Conservation (phyloP, 495 filamentous ascomycete species). For the Entonaema liquescens region DNA sequence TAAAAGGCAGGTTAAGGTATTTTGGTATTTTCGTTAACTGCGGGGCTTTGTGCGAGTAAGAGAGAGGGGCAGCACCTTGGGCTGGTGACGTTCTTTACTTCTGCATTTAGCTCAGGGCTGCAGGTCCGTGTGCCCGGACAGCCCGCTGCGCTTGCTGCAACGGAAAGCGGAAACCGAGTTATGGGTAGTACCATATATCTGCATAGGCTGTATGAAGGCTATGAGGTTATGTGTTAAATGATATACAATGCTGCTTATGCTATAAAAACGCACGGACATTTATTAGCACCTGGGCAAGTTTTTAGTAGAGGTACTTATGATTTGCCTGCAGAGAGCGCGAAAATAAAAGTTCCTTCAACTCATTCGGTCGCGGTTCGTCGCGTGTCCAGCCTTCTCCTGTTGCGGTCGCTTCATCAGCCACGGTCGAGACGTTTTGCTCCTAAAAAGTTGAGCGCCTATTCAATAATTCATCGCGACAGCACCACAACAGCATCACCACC, state of each 20-base stretch:
- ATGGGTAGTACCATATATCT: not conserved
- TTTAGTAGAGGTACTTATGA: constrained; percentile 31
- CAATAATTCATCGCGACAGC: constrained; percentile 25
- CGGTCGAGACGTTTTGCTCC: constrained; percentile 14
- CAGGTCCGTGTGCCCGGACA: constrained; percentile 31
- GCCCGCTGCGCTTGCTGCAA: not conserved
- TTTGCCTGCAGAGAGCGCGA: constrained; percentile 18
- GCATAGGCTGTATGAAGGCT: not conserved
- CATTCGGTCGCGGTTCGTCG: constrained; percentile 42
- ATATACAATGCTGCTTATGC: not conserved
- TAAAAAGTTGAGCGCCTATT: constrained; percentile 36
- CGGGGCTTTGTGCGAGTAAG: constrained; percentile 41
- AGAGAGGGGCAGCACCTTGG: constrained; percentile 32
- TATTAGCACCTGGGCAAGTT: not conserved
- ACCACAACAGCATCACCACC: constrained; percentile 18
- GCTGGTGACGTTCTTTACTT: constrained; percentile 39
- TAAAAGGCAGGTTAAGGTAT: constrained; percentile 21
- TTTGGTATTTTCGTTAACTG: constrained; percentile 41
- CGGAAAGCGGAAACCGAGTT: constrained; percentile 2
- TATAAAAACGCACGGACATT: constrained; percentile 22
- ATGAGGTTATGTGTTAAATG: not conserved
- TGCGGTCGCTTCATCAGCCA: constrained; percentile 32
- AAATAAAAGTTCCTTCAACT: constrained; percentile 34
- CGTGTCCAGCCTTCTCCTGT: constrained; percentile 38
- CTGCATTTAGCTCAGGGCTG: constrained; percentile 30